Base-by-base conservation (phyloP, 306 rosid genomes). In the Prunus kanzakura region DNA sequence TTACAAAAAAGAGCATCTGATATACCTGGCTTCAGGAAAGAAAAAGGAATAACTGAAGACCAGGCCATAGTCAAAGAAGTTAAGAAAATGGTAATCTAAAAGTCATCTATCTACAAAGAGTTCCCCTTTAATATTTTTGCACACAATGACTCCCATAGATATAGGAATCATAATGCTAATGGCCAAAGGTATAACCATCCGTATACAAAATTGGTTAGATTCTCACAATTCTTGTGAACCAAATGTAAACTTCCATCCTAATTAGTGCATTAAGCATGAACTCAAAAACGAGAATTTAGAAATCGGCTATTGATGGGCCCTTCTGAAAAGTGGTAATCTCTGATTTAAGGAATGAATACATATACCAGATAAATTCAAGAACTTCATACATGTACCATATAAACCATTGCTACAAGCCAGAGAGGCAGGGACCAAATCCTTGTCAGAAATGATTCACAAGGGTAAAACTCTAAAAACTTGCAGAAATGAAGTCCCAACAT, bases 1-100 rank as follows among this genome's bases (percentile, higher is more conserved):
- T 86, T 84, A 89, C 87, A 88, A 93, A 90, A 90, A 92, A 91
- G 90, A 90, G 91, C 93, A 95, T 92, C 90, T 88, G 88, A 91
- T 84, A 88, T 78, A 86, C 96, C 97, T 86, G 92, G 86, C 96
- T 90, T 88, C 92, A 88, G 93, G 90, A 86, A 88, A 86, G 84
- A 87, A 83, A 87, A 87, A 84, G 78, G 85, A 75, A 82, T 51
- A 82, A 88, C 97, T 88, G 91, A 89, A 90, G 93, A 89, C 94
- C 93, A 91, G 93, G 91, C 85, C 66, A 69, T 22, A 41, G 49
- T 38, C 25, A 69, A 63, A 63, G 76, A 75, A 74, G 67, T 69
- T 79, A 6, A 14, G 13, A 72, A 75, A 78, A 76, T 38, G 52
- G 64, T 69, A 82, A 81, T 79, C 87, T 84, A 67, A 79, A 80